Evolutionary conservation across 768 basidiomycete genomes (phyloP).

Genomic region (Phaeotremella fagi): DNA sequence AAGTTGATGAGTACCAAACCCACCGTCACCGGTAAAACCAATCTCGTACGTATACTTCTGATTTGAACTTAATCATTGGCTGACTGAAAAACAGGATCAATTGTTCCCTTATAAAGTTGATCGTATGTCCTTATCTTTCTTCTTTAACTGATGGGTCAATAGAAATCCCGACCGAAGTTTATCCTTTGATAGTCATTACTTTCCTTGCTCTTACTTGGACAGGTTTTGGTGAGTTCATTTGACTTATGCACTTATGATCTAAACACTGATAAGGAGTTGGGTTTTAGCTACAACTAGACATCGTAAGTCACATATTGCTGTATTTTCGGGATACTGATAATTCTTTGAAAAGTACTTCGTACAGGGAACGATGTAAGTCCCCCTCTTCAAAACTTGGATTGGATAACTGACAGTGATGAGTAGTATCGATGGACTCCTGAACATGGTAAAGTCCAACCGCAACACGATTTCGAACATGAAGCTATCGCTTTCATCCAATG

Average conservation of each 20-base stretch:
- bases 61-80: background rate
- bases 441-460: too few species aligned
- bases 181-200: background rate
- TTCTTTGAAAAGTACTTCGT: too few species aligned
- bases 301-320: too few species aligned
- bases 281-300: background rate
- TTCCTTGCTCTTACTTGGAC: background rate
- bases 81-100: background rate
- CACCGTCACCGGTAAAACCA: background rate
- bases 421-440: too few species aligned
- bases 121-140: background rate
- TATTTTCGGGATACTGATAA: too few species aligned
- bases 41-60: background rate
- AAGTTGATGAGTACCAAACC: too few species aligned
- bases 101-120: background rate
- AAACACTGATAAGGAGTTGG: background rate
- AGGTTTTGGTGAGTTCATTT: background rate
- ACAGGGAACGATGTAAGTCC: too few species aligned
- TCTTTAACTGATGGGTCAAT: background rate
- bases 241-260: background rate
- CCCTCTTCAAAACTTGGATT: too few species aligned
- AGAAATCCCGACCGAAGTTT: background rate
- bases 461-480: too few species aligned
- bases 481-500: too few species aligned
- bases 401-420: too few species aligned